Evolutionary conservation across 306 rosid species (phyloP).

Genomic region (Parietaria judaica): DNA sequence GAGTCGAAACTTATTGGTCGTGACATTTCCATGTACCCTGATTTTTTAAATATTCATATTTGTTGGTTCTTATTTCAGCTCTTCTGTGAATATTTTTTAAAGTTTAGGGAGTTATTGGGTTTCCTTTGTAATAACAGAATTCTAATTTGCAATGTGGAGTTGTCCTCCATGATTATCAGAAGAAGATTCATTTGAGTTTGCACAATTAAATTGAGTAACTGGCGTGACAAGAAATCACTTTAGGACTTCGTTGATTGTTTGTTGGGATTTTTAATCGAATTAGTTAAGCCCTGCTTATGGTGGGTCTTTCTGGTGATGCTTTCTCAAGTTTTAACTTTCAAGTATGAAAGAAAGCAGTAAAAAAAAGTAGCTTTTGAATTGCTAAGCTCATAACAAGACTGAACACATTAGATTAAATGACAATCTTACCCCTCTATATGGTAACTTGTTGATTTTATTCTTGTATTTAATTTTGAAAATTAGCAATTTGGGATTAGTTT

Average conservation of each 20-base stretch:
- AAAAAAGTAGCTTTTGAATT: conserved; percentile 10
- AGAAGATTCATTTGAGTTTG: conserved; percentile 7
- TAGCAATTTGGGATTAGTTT: not conserved
- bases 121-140: not conserved
- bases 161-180: conserved; percentile 7
- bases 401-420: too few relatives aligned
- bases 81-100: too few relatives aligned
- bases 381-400: not conserved
- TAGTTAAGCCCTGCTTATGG: conserved; percentile 3
- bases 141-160: not conserved
- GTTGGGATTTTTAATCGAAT: conserved; percentile 4
- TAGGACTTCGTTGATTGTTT: conserved; percentile 2
- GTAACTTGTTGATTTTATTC: not conserved
- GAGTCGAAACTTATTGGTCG: too few relatives aligned
- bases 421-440: not conserved
- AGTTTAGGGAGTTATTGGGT: not conserved
- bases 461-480: not conserved
- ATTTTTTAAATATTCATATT: too few relatives aligned
- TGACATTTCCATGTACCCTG: too few relatives aligned
- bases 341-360: not conserved
- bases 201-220: conserved; percentile 4
- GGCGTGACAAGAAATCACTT: conserved; percentile 3
- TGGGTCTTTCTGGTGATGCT: conserved; percentile 5
- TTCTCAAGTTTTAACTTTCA: not conserved
- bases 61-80: too few relatives aligned